phyloP scores from a whole-genome alignment of 225 moss, liverwort and hornwort species.

The Bryoerythrophyllum caledonicum region DNA sequence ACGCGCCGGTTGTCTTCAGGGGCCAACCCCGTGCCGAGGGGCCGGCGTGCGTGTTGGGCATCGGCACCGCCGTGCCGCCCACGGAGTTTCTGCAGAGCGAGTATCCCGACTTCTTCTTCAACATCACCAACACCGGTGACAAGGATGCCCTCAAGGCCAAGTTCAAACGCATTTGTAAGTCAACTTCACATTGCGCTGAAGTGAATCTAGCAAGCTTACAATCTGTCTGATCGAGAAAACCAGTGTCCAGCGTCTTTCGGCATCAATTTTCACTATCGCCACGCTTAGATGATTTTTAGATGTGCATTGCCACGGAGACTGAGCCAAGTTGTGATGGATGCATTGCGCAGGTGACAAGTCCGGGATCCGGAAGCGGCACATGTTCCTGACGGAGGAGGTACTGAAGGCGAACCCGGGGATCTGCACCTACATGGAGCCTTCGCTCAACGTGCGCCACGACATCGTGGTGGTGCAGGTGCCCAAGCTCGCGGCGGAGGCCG shows the following conservation, averaged over 20 bases:
- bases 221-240: no score
- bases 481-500: slow-evolving; percentile 23
- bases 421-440: slow-evolving; percentile 22
- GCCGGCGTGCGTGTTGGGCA: slow-evolving; percentile 23
- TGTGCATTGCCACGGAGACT: no score
- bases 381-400: slow-evolving; percentile 10
- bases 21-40: slow-evolving; percentile 17
- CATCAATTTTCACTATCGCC: no score
- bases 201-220: no score
- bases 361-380: slow-evolving; percentile 21
- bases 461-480: slow-evolving; percentile 30
- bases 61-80: slow-evolving; percentile 12
- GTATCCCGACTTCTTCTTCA: slow-evolving; percentile 20
- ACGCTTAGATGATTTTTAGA: no score
- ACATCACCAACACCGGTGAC: neutral
- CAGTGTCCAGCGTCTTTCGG: no score
- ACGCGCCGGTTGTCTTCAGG: neutral
- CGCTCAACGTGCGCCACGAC: slow-evolving; percentile 8
- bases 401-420: slow-evolving; percentile 8
- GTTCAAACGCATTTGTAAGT: slow-evolving; percentile 7
- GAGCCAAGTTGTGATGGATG: no score
- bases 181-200: no score
- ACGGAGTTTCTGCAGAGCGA: slow-evolving; percentile 7
- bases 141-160: slow-evolving; percentile 10
- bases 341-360: slow-evolving; percentile 9